These are phyloP conservation scores for Phytophthora syringae DNA, from an alignment of 352 stramenopile species.

Conservation along the genomic window DNA sequence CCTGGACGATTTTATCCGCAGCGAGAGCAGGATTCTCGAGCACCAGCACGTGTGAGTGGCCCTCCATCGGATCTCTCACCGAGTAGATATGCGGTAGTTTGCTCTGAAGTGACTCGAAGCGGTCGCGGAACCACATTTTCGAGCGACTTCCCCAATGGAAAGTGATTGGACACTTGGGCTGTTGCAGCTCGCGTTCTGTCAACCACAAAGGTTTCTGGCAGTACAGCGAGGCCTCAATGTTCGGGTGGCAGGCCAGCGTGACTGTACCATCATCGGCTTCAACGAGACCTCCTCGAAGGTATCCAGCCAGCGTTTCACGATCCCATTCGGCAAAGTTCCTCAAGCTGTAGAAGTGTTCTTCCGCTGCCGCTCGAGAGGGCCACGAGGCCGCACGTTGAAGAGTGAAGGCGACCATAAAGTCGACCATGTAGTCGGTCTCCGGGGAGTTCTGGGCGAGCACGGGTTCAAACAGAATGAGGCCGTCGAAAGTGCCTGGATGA, in stretches of 20 bases:
- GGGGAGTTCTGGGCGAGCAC: conserved; percentile 40
- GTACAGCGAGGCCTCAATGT: conserved; percentile 55
- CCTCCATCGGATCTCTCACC: conserved; percentile 42
- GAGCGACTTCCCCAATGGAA: conserved; percentile 56
- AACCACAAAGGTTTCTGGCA: conserved; percentile 42
- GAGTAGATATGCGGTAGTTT: conserved; percentile 51
- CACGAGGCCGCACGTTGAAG: conserved; percentile 38
- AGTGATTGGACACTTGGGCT: conserved; percentile 45
- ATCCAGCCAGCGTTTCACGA: conserved; percentile 36
- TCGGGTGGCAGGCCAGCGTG: conserved; percentile 48
- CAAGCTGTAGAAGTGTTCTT: conserved; percentile 36
- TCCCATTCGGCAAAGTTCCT: conserved; percentile 50
- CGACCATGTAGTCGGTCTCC: conserved; percentile 35
- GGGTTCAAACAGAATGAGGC: conserved; percentile 58
- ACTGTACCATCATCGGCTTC: conserved; percentile 31
- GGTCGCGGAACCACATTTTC: conserved; percentile 48
- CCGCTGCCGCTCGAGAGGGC: conserved; percentile 37
- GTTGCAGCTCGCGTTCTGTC: conserved; percentile 39
- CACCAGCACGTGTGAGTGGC: conserved; percentile 54
- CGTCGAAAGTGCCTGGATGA: conserved; percentile 54
- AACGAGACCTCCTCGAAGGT: conserved; percentile 36
- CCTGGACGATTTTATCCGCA: conserved; percentile 46
- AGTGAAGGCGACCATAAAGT: conserved; percentile 46
- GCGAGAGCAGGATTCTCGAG: conserved; percentile 53
- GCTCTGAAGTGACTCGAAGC: conserved; percentile 33